Evolutionary conservation across 768 basidiomycete genomes (phyloP), one percentile per base, ranked within the genome.

Genomic region (Infundibulicybe gibba): DNA sequence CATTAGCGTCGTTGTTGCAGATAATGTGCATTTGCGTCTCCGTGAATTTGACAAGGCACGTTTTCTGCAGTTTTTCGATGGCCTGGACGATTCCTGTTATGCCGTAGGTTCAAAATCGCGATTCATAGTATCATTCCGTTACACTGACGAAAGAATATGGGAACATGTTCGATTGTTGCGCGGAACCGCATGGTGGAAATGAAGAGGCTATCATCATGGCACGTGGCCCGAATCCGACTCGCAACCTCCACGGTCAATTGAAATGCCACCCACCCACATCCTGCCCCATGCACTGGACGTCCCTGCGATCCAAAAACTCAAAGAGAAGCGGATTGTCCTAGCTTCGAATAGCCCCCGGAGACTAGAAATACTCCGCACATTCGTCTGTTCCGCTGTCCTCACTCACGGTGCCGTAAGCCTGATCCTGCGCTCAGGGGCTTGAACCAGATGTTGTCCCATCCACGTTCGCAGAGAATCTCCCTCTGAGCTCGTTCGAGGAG

Each of bases 331-430:
- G 3, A 77, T 97, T 40, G 68, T 97, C 2, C 74, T 97, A 1
- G 94, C 94, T 1, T 95, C 93, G 4, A 83, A 80, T 47, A 94
- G 90, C 55, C 90, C 92, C 1, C 76, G 94, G 54, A 74, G 94
- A 57, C 82, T 79, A 58, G 91, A 93, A 45, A 91, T 95, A 49
- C 77, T 97, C 16, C 75, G 72, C 45, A 84, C 77, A 5, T 79
- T 87, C 56, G 92, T 94, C 63, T 60, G 86, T 77, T 41, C 47
- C 41, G 32, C 30, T 30, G 48, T 40, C 6, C 6, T 32, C 13
- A 19, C 34, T 25, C 38, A 40, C 3, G 15, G 14, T 43, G 11
- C 48, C 43, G 10, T 17, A 9, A 20, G 16, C 14, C 13, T 17
- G n/a, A 15, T 10, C 16, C n/a, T 40, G 6, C 50, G 15, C 12